Base-by-base conservation (phyloP, 2,329 filamentous ascomycete species). In the Botrytis aclada region DNA sequence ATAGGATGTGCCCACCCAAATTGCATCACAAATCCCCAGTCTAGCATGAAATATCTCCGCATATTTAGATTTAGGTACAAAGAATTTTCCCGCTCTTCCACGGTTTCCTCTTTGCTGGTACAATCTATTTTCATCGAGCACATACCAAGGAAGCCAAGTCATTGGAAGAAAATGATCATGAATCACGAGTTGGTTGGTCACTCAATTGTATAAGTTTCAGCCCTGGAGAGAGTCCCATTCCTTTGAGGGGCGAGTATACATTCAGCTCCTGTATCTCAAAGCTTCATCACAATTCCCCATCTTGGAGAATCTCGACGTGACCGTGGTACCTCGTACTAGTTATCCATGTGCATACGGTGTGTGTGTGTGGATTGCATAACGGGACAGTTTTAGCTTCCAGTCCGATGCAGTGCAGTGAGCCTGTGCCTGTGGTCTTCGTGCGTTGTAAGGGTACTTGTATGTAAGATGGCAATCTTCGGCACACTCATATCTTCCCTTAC, bases 1-100 rank as follows among this genome's bases (percentile, higher is more conserved):
- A 67, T 41, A 29, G 25, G 22, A 25, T 58, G 61, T 43, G 34
- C 47, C 70, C 41, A 43, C 29, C 22, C 37, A 65, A 66, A 60
- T 45, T 34, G 62, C 62, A 66, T 66, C 61, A 71, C 61, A 66
- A 64, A 66, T 60, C 18, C 18, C 56, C 60, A 25, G 29, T 41
- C 18, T 32, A 51, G 47, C 34, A 56, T 41, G 51, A 22, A n/a
- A 56, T 67, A 20, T 51, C 45, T 54, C 64, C 32, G 45, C 43
- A 67, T 25, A 25, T 22, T 10, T 34, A 54, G 41, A 32, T 7
- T 6, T 25, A 22, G 51, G 47, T 20, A 67, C 51, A 47, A 39
- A 67, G 61, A 45, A 67, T 29, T 67, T 43, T 67, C 70, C 70
- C 14, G 61, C 9, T 7, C 41, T 47, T 67, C 41, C 62, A 71